Base-by-base conservation (phyloP, 2,329 filamentous ascomycete species). In the Coleophoma eucalyptorum region DNA sequence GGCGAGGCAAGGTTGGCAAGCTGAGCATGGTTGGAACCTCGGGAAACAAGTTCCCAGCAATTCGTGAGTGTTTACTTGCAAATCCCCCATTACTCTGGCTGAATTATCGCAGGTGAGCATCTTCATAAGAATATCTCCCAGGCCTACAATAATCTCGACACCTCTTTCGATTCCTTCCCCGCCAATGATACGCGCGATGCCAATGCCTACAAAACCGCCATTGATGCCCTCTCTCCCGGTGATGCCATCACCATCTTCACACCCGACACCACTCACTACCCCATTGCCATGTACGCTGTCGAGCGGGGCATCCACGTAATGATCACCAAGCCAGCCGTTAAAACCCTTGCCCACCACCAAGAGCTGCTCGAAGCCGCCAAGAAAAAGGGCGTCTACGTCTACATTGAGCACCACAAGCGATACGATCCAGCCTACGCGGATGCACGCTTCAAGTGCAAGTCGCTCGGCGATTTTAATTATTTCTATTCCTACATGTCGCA, bases 401-500 rank as follows among this genome's bases (percentile, higher is more conserved):
- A 90, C 74, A 79, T 97, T 62, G 92, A 97, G 78, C 92, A 97
- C 74, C 92, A 97, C 80, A 97, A 97, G 77, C 90, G 93, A 51
- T 97, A 86, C 72, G 92, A 97, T 68, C 92, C 92, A 2, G 90
- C 90, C 19, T 97, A 97, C 74, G 83, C 89, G 13, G 92, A 97
- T 68, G 93, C 93, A 13, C 82, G 86, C 46, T 86, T 86, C 72
- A 84, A 87, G 61, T 89, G 90, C 13, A 74, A 82, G 65, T 83
- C 77, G 48, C 76, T 97, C 7, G 92, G 92, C 57, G 90, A 96
- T 72, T 97, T 97, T 83, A 96, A 96, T 77, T 97, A 97, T 78
- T 97, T 96, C 69, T 97, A 96, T 79, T 87, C 83, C 62, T 97
- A 97, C 80, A 96, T 96, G 91, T 90, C 85, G 46, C 91, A 96